Evolutionary conservation across 2,329 filamentous ascomycete species (phyloP), one percentile per base, ranked within the genome.

Genomic region (Claviceps lovelessii): DNA sequence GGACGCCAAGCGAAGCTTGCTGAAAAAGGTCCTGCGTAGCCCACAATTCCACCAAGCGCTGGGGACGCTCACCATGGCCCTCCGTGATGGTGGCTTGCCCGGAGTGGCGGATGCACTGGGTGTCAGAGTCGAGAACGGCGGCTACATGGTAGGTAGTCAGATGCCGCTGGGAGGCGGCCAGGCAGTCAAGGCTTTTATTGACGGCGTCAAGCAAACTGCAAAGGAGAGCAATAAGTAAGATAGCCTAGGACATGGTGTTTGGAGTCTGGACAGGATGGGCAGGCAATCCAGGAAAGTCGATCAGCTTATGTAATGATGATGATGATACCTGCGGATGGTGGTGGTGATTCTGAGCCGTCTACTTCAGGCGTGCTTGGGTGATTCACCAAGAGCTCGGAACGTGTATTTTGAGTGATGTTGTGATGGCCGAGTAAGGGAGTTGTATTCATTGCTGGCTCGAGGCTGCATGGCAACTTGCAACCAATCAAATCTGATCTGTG

Each of bases 11-110:
- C 88, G 86, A 64, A 76, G 78, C 28, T 79, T 97, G 13, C 70
- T 98, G 47, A 84, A 83, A 67, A 85, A 84, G 65, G 90, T 97
- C 8, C 72, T 97, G 15, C 81, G 88, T 59, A 94, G 88, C 60
- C 91, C 93, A 19, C 93, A 98, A 65, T 90, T 98, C 64, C 81
- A 83, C 57, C 93, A 97, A 68, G 91, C 88, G 61, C 72, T 96
- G 44, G 81, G 83, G 0, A 93, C 86, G 65, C 72, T 98, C 61
- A 95, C 90, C 0, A 83, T 90, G 69, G 93, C 93, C 13, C 74
- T 98, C 54, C 78, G 90, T 55, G 91, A 97, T 62, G 93, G 93
- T 13, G 93, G 91, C 0, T 71, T 98, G 55, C 90, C 91, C 5
- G 94, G 84, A 62, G 86, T 98, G 59, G 86, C 89, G 7, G 90